A percentile compares a stretch with the other conserved stretches of the same genome.
Conservation (phyloP, 1,284 basidiomycete genomes). For the Trametes sp. region DNA sequence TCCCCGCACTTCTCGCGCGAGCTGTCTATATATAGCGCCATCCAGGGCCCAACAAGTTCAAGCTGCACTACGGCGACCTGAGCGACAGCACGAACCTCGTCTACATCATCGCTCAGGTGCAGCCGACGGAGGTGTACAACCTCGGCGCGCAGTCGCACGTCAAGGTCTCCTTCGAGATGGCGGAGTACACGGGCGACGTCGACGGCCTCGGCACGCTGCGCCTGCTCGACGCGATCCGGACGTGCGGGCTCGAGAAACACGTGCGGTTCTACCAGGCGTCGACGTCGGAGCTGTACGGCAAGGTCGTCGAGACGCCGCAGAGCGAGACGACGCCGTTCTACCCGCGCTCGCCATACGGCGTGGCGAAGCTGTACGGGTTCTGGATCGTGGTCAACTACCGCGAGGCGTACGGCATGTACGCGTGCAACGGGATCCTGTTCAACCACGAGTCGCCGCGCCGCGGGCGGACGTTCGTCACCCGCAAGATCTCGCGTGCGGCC, state of each 20-base stretch:
- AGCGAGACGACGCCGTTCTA: constrained; percentile 94
- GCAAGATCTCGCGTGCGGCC: constrained; percentile 90
- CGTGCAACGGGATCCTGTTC: constrained; percentile 91
- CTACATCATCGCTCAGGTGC: constrained; percentile 90
- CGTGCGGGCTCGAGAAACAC: constrained; percentile 88
- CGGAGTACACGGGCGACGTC: constrained; percentile 94
- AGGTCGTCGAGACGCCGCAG: constrained; percentile 91
- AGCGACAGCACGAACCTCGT: constrained; percentile 94
- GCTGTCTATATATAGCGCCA: constrained; percentile 4
- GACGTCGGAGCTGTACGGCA: constrained; percentile 93
- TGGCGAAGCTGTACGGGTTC: constrained; percentile 88
- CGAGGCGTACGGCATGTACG: constrained; percentile 92
- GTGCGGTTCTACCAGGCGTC: constrained; percentile 93
- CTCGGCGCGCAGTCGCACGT: constrained; percentile 96
- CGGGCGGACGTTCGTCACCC: constrained; percentile 91
- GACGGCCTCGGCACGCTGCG: constrained; percentile 92
- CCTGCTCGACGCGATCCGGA: constrained; percentile 91
- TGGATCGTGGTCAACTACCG: constrained; percentile 94
- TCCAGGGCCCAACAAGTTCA: constrained; percentile 79
- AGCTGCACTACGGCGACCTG: constrained; percentile 90
- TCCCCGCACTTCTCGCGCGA: background rate
- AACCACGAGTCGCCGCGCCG: constrained; percentile 94
- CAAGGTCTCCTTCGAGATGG: constrained; percentile 97
- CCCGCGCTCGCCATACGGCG: constrained; percentile 91
- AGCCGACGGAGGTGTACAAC: constrained; percentile 94